Conservation (phyloP, 352 stramenopile genomes). For the Phytophthora hybrid region DNA sequence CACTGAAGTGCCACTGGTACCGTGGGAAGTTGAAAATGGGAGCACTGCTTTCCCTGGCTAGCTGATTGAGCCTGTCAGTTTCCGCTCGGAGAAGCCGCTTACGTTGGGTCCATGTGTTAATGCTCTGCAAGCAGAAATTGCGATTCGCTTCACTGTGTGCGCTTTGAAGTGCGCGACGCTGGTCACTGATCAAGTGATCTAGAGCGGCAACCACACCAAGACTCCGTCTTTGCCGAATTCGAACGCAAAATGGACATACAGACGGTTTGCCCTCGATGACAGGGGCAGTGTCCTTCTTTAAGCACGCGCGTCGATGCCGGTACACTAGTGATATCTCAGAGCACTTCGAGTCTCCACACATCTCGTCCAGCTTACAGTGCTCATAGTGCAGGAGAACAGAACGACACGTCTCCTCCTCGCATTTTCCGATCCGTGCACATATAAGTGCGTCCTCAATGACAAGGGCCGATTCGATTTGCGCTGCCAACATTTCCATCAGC, state of each 20-base stretch:
- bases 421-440: slow-evolving; percentile 46
- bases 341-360: slow-evolving; percentile 43
- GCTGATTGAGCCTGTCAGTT: slow-evolving; percentile 43
- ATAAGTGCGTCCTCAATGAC: slow-evolving; percentile 51
- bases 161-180: slow-evolving; percentile 36
- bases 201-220: slow-evolving; percentile 37
- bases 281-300: slow-evolving; percentile 23
- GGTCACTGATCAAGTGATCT: slow-evolving; percentile 45
- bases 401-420: slow-evolving; percentile 36
- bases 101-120: slow-evolving; percentile 39
- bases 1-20: slow-evolving; percentile 49
- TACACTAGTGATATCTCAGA: slow-evolving; percentile 33
- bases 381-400: slow-evolving; percentile 40
- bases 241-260: slow-evolving; percentile 57
- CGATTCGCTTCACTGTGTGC: slow-evolving; percentile 35
- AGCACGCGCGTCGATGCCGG: slow-evolving; percentile 40
- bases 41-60: slow-evolving; percentile 38
- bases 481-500: slow-evolving; percentile 36
- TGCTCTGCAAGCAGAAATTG: slow-evolving; percentile 53
- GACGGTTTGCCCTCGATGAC: slow-evolving; percentile 18
- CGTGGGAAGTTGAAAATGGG: slow-evolving; percentile 51
- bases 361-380: slow-evolving; percentile 43
- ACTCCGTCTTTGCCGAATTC: slow-evolving; percentile 44
- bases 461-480: slow-evolving; percentile 41
- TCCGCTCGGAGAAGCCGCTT: slow-evolving; percentile 29